These are phyloP conservation scores for Nowakowskiella sp. DNA, from an alignment of 192 early-diverging fungal genomes.

Conservation along the genomic window DNA sequence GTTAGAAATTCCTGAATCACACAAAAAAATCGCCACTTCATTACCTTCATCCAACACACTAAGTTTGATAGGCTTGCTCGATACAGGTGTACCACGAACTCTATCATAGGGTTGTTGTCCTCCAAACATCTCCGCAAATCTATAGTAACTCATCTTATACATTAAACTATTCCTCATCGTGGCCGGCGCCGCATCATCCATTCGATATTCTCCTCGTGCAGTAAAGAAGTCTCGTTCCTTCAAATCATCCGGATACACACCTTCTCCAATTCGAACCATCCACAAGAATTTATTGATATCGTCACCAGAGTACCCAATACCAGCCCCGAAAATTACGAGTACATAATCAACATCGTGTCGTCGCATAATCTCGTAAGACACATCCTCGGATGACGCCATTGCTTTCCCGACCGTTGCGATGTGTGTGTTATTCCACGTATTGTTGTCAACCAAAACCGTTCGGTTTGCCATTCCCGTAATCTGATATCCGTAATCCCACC, in stretches of 20 bases:
- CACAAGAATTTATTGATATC: constrained; percentile 99
- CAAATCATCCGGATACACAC: constrained; percentile 93
- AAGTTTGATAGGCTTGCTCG: constrained; percentile 69
- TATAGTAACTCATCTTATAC: constrained; percentile 98
- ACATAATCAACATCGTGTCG: constrained; percentile 96
- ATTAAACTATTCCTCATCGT: constrained; percentile 89
- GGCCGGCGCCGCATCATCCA: constrained; percentile 79
- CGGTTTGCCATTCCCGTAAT: constrained; percentile 98
- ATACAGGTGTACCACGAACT: constrained; percentile 71
- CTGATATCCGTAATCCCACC: constrained; percentile 99
- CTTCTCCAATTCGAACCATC: constrained; percentile 99
- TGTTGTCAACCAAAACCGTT: constrained; percentile 97
- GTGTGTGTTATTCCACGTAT: constrained; percentile 99
- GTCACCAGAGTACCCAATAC: constrained; percentile 97
- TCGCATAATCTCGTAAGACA: constrained; percentile 83
- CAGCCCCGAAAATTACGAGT: constrained; percentile 91
- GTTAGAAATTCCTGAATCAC: constrained; percentile 6
- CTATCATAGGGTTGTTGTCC: constrained; percentile 66
- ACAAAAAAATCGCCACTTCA: constrained; percentile 3
- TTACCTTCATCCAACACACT: constrained; percentile 76
- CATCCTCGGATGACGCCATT: constrained; percentile 85
- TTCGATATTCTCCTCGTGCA: constrained; percentile 77
- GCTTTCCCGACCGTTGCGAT: constrained; percentile 97
- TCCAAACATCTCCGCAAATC: constrained; percentile 84
- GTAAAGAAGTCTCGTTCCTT: constrained; percentile 87